Conservation (phyloP, 176 grass and related monocot species). For the Triticum urartu region DNA sequence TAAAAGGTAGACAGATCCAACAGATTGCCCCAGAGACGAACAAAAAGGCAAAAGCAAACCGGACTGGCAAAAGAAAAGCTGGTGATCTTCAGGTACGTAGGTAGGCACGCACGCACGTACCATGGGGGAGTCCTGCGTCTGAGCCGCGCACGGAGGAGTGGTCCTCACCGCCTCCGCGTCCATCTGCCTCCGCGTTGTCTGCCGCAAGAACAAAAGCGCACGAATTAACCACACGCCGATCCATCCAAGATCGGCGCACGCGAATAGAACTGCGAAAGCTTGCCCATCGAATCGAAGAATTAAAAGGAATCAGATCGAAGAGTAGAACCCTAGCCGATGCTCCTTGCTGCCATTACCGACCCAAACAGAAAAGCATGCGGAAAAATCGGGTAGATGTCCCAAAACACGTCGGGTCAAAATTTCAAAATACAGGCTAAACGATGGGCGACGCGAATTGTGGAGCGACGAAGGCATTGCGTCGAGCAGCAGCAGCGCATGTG, state of each 20-base stretch:
- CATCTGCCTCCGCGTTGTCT: slow-evolving; percentile 28
- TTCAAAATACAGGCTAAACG: background rate
- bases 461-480: background rate
- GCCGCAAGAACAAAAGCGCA: background rate
- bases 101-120: slow-evolving; percentile 19
- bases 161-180: slow-evolving; percentile 34
- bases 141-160: slow-evolving; percentile 23
- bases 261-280: background rate
- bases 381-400: background rate
- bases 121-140: slow-evolving; percentile 32
- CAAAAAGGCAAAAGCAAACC: background rate
- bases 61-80: slow-evolving; percentile 1
- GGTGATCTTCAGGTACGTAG: background rate
- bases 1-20: background rate
- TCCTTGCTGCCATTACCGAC: background rate
- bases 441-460: background rate
- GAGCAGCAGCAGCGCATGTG: slow-evolving; percentile 22
- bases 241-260: background rate
- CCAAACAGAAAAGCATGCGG: background rate
- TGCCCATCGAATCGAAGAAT: background rate
- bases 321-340: background rate
- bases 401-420: background rate
- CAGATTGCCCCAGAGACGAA: background rate
- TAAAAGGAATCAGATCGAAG: background rate
- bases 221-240: background rate